Evolutionary conservation across 805 yeast species (phyloP), one percentile per base, ranked within the genome.

Genomic region (Kodamaea hsintzibuensis): DNA sequence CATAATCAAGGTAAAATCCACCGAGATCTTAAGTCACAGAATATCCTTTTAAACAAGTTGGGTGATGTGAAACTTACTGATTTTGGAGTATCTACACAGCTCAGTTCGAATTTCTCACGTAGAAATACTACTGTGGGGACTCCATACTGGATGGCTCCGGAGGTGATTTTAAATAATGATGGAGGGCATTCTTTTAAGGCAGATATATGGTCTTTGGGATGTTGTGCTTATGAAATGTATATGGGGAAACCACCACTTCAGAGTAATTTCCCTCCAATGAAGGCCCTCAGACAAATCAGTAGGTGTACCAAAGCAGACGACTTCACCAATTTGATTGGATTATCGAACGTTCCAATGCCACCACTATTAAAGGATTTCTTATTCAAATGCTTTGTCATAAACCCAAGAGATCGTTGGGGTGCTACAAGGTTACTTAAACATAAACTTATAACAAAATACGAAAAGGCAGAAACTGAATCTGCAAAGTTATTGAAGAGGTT

Each of bases 1-100:
- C 97, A 88, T 62, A 68, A 70, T 3, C 84, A 79, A 56, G 90
- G 91, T 8, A 86, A 88, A 62, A 92, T 93, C 43, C 99, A 93
- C 57, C 61, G 81, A 18, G 81, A 76, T 54, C 62, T 76, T 49
- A 76, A 76, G 59, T 67, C 73, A 7, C 80, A 76, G 55, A 76
- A 76, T 50, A 71, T 76, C 9, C 62, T 76, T 19, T 53, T 76
- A 13, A 71, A 65, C 51, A 69, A 64, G 35, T 51, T 52, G n/a
- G 80, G 80, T 0, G 73, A 71, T 9, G 71, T 76, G 33, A 76
- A 76, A 55, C 61, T 76, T 54, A 76, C 80, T 3, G 81, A 76
- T 60, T 76, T 76, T 59, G 81, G 81, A 1, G 81, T 76, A 2
- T 69, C 76, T 5, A 71, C 80, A 0, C 81, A 76, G 54, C 62